phyloP scores from a whole-genome alignment of 306 rosid species.

The Adenanthera pavonina region DNA sequence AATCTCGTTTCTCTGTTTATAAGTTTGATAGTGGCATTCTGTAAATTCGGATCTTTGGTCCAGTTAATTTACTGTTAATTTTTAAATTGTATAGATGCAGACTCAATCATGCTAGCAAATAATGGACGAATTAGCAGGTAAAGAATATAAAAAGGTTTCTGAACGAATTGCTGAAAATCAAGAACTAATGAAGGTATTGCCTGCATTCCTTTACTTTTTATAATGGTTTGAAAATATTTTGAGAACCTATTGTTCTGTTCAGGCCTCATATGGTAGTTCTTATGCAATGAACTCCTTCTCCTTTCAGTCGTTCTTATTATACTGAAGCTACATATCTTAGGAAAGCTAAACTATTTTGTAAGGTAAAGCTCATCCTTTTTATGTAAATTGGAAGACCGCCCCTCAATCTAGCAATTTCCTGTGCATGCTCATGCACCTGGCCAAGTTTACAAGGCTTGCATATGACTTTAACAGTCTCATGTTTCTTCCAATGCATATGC shows the following conservation, averaged over 20 bases:
- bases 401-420: too few relatives aligned
- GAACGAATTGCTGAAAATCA: constrained; percentile 67
- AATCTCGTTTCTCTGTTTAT: background rate
- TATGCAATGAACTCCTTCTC: too few relatives aligned
- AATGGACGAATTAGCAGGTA: constrained; percentile 74
- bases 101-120: constrained; percentile 71
- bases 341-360: too few relatives aligned
- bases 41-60: background rate
- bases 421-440: too few relatives aligned
- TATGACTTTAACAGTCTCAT: too few relatives aligned
- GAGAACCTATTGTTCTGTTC: constrained; percentile 36
- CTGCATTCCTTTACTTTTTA: constrained; percentile 1
- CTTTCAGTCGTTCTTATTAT: too few relatives aligned
- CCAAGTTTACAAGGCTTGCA: too few relatives aligned
- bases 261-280: constrained; percentile 86
- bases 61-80: constrained; percentile 23
- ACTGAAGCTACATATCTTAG: too few relatives aligned
- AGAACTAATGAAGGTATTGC: constrained; percentile 76
- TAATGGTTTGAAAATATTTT: constrained; percentile 11
- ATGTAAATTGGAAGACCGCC: too few relatives aligned
- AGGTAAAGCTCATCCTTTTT: too few relatives aligned
- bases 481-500: too few relatives aligned
- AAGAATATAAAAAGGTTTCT: constrained; percentile 69
- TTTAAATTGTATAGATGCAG: constrained; percentile 63
- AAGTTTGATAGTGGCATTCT: background rate